Evolutionary conservation across 2,329 filamentous ascomycete species (phyloP).

Genomic region (Talaromyces sp.): DNA sequence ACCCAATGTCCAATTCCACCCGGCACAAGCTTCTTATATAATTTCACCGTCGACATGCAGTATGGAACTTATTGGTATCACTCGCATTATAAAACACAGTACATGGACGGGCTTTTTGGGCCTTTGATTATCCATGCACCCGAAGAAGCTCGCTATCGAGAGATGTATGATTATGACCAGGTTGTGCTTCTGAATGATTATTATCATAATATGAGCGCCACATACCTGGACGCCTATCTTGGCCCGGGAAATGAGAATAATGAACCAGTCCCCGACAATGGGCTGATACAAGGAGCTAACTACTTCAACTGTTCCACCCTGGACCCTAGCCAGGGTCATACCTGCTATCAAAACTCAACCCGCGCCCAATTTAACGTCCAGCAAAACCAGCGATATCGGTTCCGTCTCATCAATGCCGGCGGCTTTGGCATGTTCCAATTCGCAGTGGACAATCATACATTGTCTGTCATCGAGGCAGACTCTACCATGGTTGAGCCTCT

Average conservation of each 20-base stretch:
- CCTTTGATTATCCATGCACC: constrained; percentile 59
- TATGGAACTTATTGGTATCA: constrained; percentile 37
- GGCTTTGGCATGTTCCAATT: constrained; percentile 21
- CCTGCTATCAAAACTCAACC: constrained; percentile 8
- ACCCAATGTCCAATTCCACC: constrained; percentile 39
- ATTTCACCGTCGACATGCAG: constrained; percentile 28
- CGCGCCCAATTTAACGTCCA: constrained; percentile 15
- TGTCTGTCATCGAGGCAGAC: constrained; percentile 9
- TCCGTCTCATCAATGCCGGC: constrained; percentile 12
- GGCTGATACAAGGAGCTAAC: constrained; percentile 8
- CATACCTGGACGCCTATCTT: constrained; percentile 17
- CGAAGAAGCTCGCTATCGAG: constrained; percentile 4
- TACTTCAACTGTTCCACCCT: constrained; percentile 15
- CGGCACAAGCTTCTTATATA: constrained; percentile 34
- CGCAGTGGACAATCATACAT: constrained; percentile 13
- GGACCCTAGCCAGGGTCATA: neutral
- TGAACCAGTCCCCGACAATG: constrained; percentile 11
- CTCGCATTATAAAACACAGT: constrained; percentile 47
- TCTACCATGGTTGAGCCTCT: constrained; percentile 10
- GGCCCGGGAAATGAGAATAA: constrained; percentile 18
- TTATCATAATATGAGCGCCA: constrained; percentile 16
- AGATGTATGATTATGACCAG: constrained; percentile 17
- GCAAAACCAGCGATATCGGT: constrained; percentile 5
- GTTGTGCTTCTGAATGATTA: constrained; percentile 17
- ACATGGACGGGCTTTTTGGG: constrained; percentile 61